Conservation (phyloP, 1,139 yeast genomes). For the Protomyces macrosporus region DNA sequence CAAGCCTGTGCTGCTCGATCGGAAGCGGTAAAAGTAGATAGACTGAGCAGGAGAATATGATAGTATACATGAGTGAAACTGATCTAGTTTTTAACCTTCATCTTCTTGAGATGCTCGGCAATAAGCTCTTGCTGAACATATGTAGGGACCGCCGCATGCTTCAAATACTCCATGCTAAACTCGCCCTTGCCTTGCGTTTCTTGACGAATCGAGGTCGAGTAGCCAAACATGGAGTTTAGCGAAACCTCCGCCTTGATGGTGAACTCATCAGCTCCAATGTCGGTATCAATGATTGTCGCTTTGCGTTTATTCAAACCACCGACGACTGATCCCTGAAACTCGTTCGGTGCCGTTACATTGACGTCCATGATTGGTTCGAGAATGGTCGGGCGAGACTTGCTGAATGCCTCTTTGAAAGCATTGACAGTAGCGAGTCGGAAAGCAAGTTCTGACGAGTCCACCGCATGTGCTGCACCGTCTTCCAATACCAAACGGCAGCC, state of each 20-base stretch:
- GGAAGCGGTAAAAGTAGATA: neutral
- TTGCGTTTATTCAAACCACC: constrained; percentile 86
- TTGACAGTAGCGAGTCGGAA: constrained; percentile 87
- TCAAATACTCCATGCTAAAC: constrained; percentile 88
- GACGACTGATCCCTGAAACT: constrained; percentile 90
- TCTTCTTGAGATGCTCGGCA: constrained; percentile 68
- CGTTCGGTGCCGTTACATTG: constrained; percentile 87
- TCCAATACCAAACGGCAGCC: constrained; percentile 90
- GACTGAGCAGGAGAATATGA: too few species aligned
- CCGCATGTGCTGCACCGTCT: constrained; percentile 97
- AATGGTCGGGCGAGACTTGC: constrained; percentile 76
- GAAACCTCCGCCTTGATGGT: constrained; percentile 92
- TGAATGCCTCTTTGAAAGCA: constrained; percentile 88
- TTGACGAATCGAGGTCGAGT: constrained; percentile 92
- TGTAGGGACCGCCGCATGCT: constrained; percentile 84
- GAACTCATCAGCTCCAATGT: constrained; percentile 90
- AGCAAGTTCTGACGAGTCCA: constrained; percentile 92
- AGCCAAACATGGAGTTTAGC: constrained; percentile 86
- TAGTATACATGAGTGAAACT: neutral
- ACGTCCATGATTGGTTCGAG: constrained; percentile 96
- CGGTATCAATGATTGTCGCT: constrained; percentile 90
- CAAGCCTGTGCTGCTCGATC: constrained; percentile 87
- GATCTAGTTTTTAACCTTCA: constrained; percentile 29
- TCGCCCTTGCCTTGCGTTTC: constrained; percentile 99
- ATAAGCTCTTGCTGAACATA: constrained; percentile 87